A percentile compares a stretch with the other conserved stretches of the same genome.
These are phyloP conservation scores for Spathaspora sp. DNA, from an alignment of 805 yeast genomes.

Conservation along the genomic window DNA sequence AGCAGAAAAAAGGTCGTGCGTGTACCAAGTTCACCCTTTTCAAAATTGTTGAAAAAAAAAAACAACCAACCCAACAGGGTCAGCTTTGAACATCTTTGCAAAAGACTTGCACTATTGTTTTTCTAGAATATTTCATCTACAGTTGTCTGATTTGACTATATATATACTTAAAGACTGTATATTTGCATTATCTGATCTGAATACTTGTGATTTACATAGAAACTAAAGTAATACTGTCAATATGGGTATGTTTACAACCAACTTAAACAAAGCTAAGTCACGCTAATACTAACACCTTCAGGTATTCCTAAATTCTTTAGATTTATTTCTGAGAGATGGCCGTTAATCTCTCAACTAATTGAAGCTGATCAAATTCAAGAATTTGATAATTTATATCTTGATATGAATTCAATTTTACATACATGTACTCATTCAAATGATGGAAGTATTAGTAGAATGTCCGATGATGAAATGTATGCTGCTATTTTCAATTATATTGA, in stretches of 20 bases:
- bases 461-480: slow-evolving; percentile 89
- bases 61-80: too few species aligned
- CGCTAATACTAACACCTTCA: neutral
- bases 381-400: slow-evolving; percentile 90
- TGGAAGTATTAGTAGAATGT: slow-evolving; percentile 56
- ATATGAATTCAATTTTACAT: slow-evolving; percentile 95
- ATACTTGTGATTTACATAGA: neutral
- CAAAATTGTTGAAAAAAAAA: neutral
- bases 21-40: neutral
- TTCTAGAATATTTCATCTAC: neutral
- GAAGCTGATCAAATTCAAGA: slow-evolving; percentile 79
- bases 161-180: neutral
- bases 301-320: slow-evolving; percentile 98
- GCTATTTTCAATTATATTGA: slow-evolving; percentile 94
- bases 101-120: neutral
- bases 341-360: slow-evolving; percentile 82
- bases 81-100: neutral
- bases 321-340: slow-evolving; percentile 99
- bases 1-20: neutral
- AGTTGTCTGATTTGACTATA: neutral
- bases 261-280: neutral
- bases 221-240: neutral
- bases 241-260: neutral
- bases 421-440: slow-evolving; percentile 88
- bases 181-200: neutral